A percentile compares a stretch with the other conserved stretches of the same genome.
Evolutionary conservation across 495 filamentous ascomycete species (phyloP).

Genomic region (Acidomyces sp.): DNA sequence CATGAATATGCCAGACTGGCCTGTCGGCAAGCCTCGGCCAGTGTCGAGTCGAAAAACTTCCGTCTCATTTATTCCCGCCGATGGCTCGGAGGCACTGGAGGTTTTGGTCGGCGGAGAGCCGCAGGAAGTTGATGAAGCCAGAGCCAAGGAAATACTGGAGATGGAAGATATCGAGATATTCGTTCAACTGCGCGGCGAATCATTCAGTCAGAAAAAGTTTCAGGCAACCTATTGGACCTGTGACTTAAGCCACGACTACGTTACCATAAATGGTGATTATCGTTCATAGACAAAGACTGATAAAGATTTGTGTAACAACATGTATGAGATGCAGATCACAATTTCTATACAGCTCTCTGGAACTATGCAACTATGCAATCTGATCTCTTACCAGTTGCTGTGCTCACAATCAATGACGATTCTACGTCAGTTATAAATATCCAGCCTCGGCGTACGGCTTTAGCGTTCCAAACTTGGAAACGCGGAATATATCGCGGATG

Average conservation of each 20-base stretch:
- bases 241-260: constrained; percentile 97
- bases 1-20: constrained; percentile 1
- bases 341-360: too few species aligned
- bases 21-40: background rate
- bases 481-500: too few species aligned
- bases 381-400: too few species aligned
- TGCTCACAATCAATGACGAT: too few species aligned
- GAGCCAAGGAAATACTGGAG: constrained; percentile 76
- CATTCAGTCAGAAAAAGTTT: constrained; percentile 1
- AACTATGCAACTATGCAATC: too few species aligned
- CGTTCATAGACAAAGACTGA: too few species aligned
- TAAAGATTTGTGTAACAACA: too few species aligned
- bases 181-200: constrained; percentile 28
- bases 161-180: constrained; percentile 46
- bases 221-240: constrained; percentile 82
- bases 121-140: constrained; percentile 75
- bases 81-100: constrained; percentile 68
- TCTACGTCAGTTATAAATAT: too few species aligned
- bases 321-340: too few species aligned
- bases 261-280: constrained; percentile 88
- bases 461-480: too few species aligned
- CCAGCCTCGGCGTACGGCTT: too few species aligned
- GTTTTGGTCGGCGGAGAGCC: constrained; percentile 85
- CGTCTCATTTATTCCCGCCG: constrained; percentile 80
- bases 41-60: constrained; percentile 74